Conservation (phyloP, 257 asterid genomes). For the Lantana camara region DNA sequence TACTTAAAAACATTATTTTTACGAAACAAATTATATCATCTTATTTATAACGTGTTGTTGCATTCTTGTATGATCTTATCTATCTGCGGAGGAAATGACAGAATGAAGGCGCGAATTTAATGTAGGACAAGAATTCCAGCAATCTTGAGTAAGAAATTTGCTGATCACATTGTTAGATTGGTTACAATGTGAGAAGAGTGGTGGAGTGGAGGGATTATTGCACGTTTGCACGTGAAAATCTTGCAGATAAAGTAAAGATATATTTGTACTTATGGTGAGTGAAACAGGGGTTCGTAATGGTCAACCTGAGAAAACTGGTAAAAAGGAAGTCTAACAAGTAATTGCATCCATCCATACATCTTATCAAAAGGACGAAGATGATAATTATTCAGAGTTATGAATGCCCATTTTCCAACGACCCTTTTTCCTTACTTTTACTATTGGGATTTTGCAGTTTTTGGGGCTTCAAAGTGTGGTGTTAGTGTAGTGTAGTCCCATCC, state of each 20-base stretch:
- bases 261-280: background rate
- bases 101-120: background rate
- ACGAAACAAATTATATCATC: too few relatives aligned
- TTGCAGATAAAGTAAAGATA: too few relatives aligned
- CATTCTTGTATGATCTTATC: too few relatives aligned
- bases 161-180: background rate
- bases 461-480: too few relatives aligned
- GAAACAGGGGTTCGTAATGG: constrained; percentile 19
- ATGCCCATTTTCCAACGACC: constrained; percentile 37
- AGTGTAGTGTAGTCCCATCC: too few relatives aligned
- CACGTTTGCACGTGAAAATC: constrained; percentile 29
- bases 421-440: constrained; percentile 23
- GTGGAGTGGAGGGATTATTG: constrained; percentile 10
- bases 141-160: background rate
- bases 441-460: too few relatives aligned
- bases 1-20: too few relatives aligned
- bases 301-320: constrained; percentile 43
- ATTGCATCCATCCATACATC: constrained; percentile 37
- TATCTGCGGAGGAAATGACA: background rate
- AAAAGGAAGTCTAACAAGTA: constrained; percentile 23
- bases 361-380: constrained; percentile 24
- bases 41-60: too few relatives aligned
- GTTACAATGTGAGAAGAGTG: too few relatives aligned
- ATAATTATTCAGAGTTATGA: constrained; percentile 24
- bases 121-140: constrained; percentile 9